Base-by-base conservation (phyloP, 2,329 filamentous ascomycete genomes). In the Colletotrichum sidae region DNA sequence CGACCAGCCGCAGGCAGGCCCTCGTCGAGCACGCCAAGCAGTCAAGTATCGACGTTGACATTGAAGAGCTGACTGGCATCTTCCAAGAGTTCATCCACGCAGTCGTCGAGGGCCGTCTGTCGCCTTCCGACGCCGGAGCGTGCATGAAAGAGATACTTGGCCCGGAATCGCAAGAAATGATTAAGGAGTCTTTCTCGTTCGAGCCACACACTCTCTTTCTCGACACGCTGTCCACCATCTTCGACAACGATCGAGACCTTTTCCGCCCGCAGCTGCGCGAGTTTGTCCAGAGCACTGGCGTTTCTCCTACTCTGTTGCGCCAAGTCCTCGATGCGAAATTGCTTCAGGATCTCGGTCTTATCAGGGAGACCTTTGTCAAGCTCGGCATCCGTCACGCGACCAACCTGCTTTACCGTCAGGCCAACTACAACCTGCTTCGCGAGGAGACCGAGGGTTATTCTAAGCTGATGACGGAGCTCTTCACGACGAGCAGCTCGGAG, bases 401-500 rank as follows among this genome's bases (percentile, higher is more conserved):
- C 8, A 97, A 97, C 72, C 84, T 96, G 5, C 86, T 99, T 1
- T 99, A 99, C 77, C 91, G 94, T 66, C 96, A 98, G 78, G 93
- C 95, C 12, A 98, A 97, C 77, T 98, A 97, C 82, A 99, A 99
- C 73, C 82, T 99, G 8, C 83, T 99, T 17, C 90, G 96, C 49
- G 96, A 99, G 80, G 96, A 99, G 78, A 93, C 93, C 0, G 96
- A 99, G 79, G 96, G 96, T 45, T 99, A 97, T 75, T 94, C 96
- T 0, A 99, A 99, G 77, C 87, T 99, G 51, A 89, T 97, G 66
- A 97, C 95, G 0, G 96, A 99, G 76, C 89, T 98, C 38, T 99
- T 97, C 78, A 95, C 93, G 8, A 96, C 92, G 1, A 93, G 92
- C 72, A 90, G 90, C 70, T 88, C 87, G 67, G 88, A 91, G 59